Conservation (phyloP, 2,329 filamentous ascomycete species). For the Fusarium sp. region DNA sequence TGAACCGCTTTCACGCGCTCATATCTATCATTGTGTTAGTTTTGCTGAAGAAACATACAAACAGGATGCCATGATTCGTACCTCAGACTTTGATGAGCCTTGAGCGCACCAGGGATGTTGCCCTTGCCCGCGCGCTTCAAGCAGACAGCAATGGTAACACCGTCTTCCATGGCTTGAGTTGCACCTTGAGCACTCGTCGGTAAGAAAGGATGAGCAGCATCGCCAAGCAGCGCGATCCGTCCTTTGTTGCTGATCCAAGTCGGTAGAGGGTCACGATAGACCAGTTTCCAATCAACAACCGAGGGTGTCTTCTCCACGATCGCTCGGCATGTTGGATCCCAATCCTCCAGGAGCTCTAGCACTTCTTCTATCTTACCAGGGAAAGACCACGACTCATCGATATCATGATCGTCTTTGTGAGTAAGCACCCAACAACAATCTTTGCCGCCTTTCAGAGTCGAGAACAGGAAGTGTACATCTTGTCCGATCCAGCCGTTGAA, state of each 20-base stretch:
- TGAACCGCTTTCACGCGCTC: conserved; percentile 36
- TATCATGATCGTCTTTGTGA: conserved; percentile 48
- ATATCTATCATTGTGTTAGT: conserved; percentile 1
- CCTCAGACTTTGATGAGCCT: conserved; percentile 30
- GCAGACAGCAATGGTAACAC: conserved; percentile 21
- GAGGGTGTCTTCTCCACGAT: conserved; percentile 27
- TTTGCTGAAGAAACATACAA: accelerated
- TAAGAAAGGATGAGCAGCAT: conserved; percentile 34
- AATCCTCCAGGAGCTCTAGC: conserved; percentile 11
- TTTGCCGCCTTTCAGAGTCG: conserved; percentile 58
- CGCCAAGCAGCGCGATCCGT: conserved; percentile 19
- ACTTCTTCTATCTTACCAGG: conserved; percentile 36
- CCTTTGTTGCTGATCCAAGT: conserved; percentile 28
- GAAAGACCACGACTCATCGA: conserved; percentile 36
- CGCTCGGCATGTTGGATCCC: conserved; percentile 29
- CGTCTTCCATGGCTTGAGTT: conserved; percentile 36
- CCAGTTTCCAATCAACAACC: conserved; percentile 30
- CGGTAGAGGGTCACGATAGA: conserved; percentile 28
- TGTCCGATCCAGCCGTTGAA: conserved; percentile 64
- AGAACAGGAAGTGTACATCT: conserved; percentile 62
- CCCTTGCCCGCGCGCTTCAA: conserved; percentile 11
- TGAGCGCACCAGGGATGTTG: conserved; percentile 20
- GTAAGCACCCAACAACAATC: conserved; percentile 68
- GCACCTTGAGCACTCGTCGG: conserved; percentile 35
- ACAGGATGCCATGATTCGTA: not conserved